Evolutionary conservation across 495 filamentous ascomycete genomes (phyloP).

Genomic region (Talaromyces liani): DNA sequence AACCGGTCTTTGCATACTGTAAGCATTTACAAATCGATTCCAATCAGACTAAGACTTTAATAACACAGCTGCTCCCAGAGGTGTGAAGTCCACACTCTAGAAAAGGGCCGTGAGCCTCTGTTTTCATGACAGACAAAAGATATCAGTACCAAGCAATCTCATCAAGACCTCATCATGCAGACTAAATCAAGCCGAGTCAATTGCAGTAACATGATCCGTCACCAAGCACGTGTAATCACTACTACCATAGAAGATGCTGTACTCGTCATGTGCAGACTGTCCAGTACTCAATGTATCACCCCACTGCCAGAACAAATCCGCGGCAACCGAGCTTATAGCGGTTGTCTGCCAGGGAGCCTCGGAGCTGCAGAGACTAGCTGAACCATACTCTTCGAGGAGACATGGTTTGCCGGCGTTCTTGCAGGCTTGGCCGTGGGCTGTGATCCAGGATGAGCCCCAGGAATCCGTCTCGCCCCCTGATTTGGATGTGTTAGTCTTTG

Average conservation of each 20-base stretch:
- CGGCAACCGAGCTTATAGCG: slow-evolving; percentile 39
- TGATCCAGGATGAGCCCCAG: slow-evolving; percentile 53
- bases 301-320: slow-evolving; percentile 61
- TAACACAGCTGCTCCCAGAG: too few relatives aligned
- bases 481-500: slow-evolving; percentile 14
- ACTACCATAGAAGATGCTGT: slow-evolving; percentile 52
- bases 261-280: slow-evolving; percentile 52
- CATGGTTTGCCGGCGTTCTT: slow-evolving; percentile 55
- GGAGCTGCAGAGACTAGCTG: slow-evolving; percentile 35
- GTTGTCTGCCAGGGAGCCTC: slow-evolving; percentile 53
- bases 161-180: neutral
- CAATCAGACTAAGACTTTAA: too few relatives aligned
- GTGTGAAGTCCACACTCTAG: too few relatives aligned
- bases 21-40: too few relatives aligned
- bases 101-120: too few relatives aligned
- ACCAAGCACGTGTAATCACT: slow-evolving; percentile 49
- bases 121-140: too few relatives aligned
- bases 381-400: slow-evolving; percentile 62
- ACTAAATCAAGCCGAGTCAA: slow-evolving; percentile 12
- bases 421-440: slow-evolving; percentile 50
- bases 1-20: too few relatives aligned
- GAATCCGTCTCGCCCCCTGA: slow-evolving; percentile 31
- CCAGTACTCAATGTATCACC: slow-evolving; percentile 50
- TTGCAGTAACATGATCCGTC: slow-evolving; percentile 48
- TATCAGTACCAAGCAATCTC: neutral